Percentiles rank a stretch among this genome's conserved stretches.
phyloP scores from a whole-genome alignment of 129 eudicot genomes.

The Chrysanthemum seticuspe region DNA sequence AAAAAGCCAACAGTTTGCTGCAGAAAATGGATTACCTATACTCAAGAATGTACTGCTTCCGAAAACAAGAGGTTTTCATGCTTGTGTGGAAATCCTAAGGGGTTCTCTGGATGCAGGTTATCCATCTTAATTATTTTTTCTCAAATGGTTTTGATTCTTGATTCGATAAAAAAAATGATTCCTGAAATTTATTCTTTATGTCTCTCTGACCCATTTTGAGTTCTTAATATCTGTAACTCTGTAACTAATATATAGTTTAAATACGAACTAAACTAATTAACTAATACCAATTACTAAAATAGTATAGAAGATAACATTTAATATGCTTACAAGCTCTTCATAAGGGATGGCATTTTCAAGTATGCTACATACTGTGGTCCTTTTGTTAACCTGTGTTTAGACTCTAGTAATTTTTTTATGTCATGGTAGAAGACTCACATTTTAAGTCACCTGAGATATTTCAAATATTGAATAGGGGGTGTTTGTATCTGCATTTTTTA shows the following conservation, averaged over 20 bases:
- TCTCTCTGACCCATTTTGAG: not conserved
- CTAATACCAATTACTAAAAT: slow-evolving; percentile 2
- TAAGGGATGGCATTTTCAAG: too few species aligned
- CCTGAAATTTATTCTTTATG: not conserved
- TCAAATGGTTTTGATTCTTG: not conserved
- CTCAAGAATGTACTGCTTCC: slow-evolving; percentile 83
- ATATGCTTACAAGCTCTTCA: too few species aligned
- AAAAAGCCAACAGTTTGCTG: slow-evolving; percentile 65
- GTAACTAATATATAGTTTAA: too few species aligned
- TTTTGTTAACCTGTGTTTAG: too few species aligned
- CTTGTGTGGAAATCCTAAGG: slow-evolving; percentile 67
- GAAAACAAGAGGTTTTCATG: slow-evolving; percentile 70
- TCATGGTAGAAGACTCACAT: too few species aligned
- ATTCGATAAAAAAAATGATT: not conserved
- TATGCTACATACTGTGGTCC: too few species aligned
- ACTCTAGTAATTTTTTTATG: too few species aligned
- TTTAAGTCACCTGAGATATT: too few species aligned
- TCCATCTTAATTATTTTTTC: not conserved
- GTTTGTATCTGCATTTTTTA: too few species aligned
- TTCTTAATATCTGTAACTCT: not conserved
- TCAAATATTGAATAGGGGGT: too few species aligned
- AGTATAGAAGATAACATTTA: not conserved
- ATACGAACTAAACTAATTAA: not conserved
- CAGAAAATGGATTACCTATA: slow-evolving; percentile 65
- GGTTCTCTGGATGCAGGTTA: slow-evolving; percentile 81